A percentile compares a stretch with the other conserved stretches of the same genome.
Conservation (phyloP, 768 basidiomycete genomes). For the Mycena galericulata region DNA sequence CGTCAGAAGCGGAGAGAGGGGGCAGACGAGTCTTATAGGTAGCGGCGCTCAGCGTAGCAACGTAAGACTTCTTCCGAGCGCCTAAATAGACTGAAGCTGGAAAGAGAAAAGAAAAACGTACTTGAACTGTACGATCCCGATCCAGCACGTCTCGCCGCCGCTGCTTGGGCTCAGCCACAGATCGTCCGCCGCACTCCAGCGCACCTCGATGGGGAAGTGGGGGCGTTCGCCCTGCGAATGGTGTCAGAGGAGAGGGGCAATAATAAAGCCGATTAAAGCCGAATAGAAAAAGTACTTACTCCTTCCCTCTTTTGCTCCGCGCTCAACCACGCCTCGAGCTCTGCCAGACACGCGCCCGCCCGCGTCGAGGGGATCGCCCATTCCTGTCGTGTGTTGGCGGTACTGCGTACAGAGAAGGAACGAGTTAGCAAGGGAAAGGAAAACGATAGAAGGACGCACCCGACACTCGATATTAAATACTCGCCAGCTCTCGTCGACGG, state of each 20-base stretch:
- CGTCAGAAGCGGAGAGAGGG: neutral
- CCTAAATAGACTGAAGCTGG: neutral
- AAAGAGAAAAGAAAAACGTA: slow-evolving; percentile 52
- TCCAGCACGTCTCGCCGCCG: slow-evolving; percentile 87
- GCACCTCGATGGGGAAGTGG: slow-evolving; percentile 94
- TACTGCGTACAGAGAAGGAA: slow-evolving; percentile 59
- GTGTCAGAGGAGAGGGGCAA: slow-evolving; percentile 24
- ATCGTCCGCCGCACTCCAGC: slow-evolving; percentile 89
- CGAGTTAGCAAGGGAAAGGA: neutral
- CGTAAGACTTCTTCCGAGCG: too few species aligned
- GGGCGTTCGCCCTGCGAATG: slow-evolving; percentile 81
- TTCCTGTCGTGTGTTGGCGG: slow-evolving; percentile 94
- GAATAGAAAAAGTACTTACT: slow-evolving; percentile 8
- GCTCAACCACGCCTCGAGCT: slow-evolving; percentile 78
- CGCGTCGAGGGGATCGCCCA: slow-evolving; percentile 88
- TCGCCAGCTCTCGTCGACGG: slow-evolving; percentile 81
- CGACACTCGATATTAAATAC: slow-evolving; percentile 96
- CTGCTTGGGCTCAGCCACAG: slow-evolving; percentile 95
- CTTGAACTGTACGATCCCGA: slow-evolving; percentile 99
- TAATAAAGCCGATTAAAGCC: neutral
- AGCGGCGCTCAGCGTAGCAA: too few species aligned
- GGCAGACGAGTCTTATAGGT: neutral
- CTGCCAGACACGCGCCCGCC: slow-evolving; percentile 74
- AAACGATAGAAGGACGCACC: slow-evolving; percentile 58
- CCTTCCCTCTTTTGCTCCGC: slow-evolving; percentile 56